phyloP scores from a whole-genome alignment of 2,329 filamentous ascomycete genomes.

The Rhytidhysteron rufulum region DNA sequence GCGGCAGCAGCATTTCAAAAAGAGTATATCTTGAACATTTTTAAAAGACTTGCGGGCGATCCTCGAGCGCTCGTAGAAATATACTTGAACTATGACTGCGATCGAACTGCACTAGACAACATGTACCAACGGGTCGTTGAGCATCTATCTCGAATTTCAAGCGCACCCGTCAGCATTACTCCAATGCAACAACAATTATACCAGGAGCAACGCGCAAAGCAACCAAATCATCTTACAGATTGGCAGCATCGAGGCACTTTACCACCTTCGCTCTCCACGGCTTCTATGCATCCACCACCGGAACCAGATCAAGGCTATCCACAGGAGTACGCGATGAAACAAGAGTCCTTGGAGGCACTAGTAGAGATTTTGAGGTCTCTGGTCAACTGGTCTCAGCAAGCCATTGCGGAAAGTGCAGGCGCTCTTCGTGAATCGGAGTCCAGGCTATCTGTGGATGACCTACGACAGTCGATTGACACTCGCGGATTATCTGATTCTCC shows the following conservation, averaged over 20 bases:
- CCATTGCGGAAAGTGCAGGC: slow-evolving; percentile 47
- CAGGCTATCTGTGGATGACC: slow-evolving; percentile 54
- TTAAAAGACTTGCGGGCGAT: slow-evolving; percentile 80
- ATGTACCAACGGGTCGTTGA: slow-evolving; percentile 95
- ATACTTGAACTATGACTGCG: slow-evolving; percentile 98
- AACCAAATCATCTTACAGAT: slow-evolving; percentile 59
- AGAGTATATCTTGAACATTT: slow-evolving; percentile 80
- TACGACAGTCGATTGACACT: slow-evolving; percentile 74
- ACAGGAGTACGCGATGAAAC: slow-evolving; percentile 86
- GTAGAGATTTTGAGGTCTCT: slow-evolving; percentile 86
- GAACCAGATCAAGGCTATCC: slow-evolving; percentile 70
- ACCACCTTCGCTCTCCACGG: slow-evolving; percentile 79
- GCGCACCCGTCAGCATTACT: slow-evolving; percentile 70
- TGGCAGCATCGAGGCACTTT: slow-evolving; percentile 86
- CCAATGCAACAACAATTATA: slow-evolving; percentile 79
- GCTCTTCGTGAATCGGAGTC: slow-evolving; percentile 39
- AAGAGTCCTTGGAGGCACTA: slow-evolving; percentile 80
- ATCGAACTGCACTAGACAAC: slow-evolving; percentile 86
- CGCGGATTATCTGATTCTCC: slow-evolving; percentile 59
- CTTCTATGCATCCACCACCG: slow-evolving; percentile 58
- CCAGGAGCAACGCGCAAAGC: slow-evolving; percentile 68
- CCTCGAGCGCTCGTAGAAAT: slow-evolving; percentile 87
- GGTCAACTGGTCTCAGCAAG: slow-evolving; percentile 85
- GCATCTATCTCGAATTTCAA: slow-evolving; percentile 84
- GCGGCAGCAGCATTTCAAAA: slow-evolving; percentile 88